Evolutionary conservation across 805 yeast species (phyloP), one percentile per base, ranked within the genome.

Genomic region (Pichia deserticola): DNA sequence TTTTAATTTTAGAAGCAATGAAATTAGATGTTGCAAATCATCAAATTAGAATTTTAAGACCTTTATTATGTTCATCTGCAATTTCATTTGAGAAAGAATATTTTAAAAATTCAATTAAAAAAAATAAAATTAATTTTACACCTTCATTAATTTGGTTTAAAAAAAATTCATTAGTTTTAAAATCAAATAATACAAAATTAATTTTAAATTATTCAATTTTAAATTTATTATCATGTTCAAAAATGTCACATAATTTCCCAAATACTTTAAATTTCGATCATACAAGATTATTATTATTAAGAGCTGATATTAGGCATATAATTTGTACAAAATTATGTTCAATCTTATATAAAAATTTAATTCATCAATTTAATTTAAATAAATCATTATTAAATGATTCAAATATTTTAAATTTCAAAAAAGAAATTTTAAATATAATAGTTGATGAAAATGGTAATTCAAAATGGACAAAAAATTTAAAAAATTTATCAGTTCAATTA

Each of bases 1-100:
- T 90, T 62, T 83, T 86, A 51, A 84, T 92, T 51, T 72, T 92
- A 54, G 97, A 90, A 65, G 92, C 95, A 10, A 89, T 90, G 95
- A 92, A 90, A 65, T 73, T 90, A 54, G 97, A 92, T 61, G 93
- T 89, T 49, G 96, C 97, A 13, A 90, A 90, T 67, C 96, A 90
- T 63, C 97, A 90, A 68, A 87, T 92, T 48, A 76, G 96, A 56
- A 80, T 88, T 25, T 71, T 89, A 48, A 76, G 97, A 60, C 95
- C 96, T 2, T 84, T 85, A 2, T 72, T 92, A 44, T 79, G 89
- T 51, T 89, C 88, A 59, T 86, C 93, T 36, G 93, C 96, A 2
- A 84, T 86, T 11, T 90, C 86, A 52, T 87, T 90, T 60, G 98
- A 90, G 68, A 82, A 82, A 59, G 95, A 87, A 64, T 89, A 89